Evolutionary conservation across 257 asterid genomes (phyloP), one percentile per base, ranked within the genome.

Genomic region (Penstemon eatonii): DNA sequence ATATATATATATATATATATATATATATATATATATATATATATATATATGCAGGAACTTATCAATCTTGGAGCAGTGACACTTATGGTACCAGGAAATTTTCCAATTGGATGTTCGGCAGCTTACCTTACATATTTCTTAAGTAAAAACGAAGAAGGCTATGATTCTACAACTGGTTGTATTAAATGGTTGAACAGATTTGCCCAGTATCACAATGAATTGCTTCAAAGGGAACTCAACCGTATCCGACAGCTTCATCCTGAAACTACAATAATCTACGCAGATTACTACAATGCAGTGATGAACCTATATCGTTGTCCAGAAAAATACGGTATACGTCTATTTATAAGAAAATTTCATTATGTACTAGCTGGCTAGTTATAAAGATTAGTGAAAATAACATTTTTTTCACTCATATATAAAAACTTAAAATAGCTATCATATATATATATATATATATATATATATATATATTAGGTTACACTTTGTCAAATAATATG

Each of bases 41-140:
- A 25, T 25, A 25, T 25, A 25, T 25, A 2, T 25, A 25, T 25
- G 33, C 77, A 85, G 86, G 83, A 83, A 75, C 33, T 87, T 66
- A 76, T 83, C 6, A 75, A 74, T 42, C 70, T 76, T 33, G 95
- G 89, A 3, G 88, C 84, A 3, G 65, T 5, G 50, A 78, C 84
- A 8, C 12, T 85, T 10, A 25, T 88, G 53, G 83, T 84, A 7
- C 92, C 95, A 0, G 87, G 91, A 8, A 74, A 76, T 13, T 53
- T 83, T 0, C 91, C 95, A 4, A 72, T 79, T 1, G 91, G 91
- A 62, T 87, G 91, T 12, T 56, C 60, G 0, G 56, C 88, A 0
- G 13, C 60, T 8, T 80, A 66, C 59, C 78, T 84, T 0, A 73
- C 90, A 9, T 1, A 54, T 8, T 78, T 78, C 57, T 53, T 12